A percentile compares a stretch with the other conserved stretches of the same genome.
phyloP scores from a whole-genome alignment of 176 grass and related monocot genomes.

The Hordeum vulgare region DNA sequence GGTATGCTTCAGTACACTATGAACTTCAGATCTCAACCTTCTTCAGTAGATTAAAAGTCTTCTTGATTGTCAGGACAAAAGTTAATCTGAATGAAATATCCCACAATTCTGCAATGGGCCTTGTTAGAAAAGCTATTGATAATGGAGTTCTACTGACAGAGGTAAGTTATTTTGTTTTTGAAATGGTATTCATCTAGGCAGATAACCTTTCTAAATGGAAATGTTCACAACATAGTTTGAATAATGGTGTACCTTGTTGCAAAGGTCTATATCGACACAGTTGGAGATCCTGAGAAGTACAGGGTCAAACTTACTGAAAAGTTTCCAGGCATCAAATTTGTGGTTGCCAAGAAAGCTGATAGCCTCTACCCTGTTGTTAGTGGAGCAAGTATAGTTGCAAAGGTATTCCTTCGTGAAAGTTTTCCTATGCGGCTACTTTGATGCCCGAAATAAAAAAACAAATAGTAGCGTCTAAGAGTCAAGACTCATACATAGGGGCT shows the following conservation, averaged over 20 bases:
- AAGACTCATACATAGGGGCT: not conserved
- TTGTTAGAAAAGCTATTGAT: slow-evolving; percentile 62
- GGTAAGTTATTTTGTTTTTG: slow-evolving; percentile 40
- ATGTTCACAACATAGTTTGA: not conserved
- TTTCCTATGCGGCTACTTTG: not conserved
- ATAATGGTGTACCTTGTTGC: not conserved
- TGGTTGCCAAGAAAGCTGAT: slow-evolving; percentile 93
- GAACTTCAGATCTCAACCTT: not conserved
- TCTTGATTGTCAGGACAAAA: slow-evolving; percentile 52
- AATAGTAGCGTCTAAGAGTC: not conserved
- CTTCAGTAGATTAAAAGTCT: not conserved
- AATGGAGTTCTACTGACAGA: slow-evolving; percentile 71
- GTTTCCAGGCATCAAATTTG: slow-evolving; percentile 84
- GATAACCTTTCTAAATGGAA: not conserved
- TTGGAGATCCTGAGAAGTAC: slow-evolving; percentile 93
- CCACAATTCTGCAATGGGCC: slow-evolving; percentile 90
- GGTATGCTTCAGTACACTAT: slow-evolving; percentile 24
- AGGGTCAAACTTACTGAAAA: slow-evolving; percentile 73
- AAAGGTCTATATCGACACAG: slow-evolving; percentile 93
- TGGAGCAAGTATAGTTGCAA: slow-evolving; percentile 94
- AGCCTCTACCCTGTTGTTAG: slow-evolving; percentile 95
- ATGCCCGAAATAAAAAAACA: not conserved
- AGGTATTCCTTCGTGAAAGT: slow-evolving; percentile 40
- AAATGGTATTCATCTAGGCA: not conserved
- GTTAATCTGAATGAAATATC: slow-evolving; percentile 97